Base-by-base conservation (phyloP, 2,329 filamentous ascomycete species). In the Cladorrhinum sp. region DNA sequence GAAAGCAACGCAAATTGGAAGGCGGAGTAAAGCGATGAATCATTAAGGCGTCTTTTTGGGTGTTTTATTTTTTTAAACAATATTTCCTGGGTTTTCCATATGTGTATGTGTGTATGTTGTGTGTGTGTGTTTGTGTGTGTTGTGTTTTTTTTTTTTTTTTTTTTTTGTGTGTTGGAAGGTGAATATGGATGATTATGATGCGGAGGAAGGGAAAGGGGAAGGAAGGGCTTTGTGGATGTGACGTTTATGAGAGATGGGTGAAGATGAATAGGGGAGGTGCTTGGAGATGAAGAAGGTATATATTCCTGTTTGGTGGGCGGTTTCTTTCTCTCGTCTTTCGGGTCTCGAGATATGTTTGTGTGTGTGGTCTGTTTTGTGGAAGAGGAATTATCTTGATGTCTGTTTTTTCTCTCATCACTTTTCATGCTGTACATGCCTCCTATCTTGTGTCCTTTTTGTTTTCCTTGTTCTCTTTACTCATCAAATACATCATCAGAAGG, bases 1-100 rank as follows among this genome's bases (percentile, higher is more conserved):
- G 7, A 20, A n/a, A 55, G 39, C 54, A 57, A 57, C 18, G 39
- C 16, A 57, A 48, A 46, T 46, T 26, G 54, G 52, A 57, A 57
- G 24, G 23, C 39, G 39, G 24, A 48, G 14, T 46, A 46, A 46
- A 20, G 39, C 54, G 42, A 54, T 20, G 16, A 46, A 46, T 46
- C 42, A 46, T 46, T 46, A 18, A 18, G 42, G 42, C 42, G 42
- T 46, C 18, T 46, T 46, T n/a, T 21, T 42, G 42, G 42, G 18
- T 46, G 3, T 18, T 20, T 46, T 21, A 20, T 28, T 28, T 28
- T 5, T 28, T 5, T 28, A 28, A 5, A 28, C 9, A 28, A 5
- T 28, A 28, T 28, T 28, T 28, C 26, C 9, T 9, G 26, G 26
- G 26, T 28, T 28, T 28, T 28, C 9, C 26, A 28, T 28, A 9